These are phyloP conservation scores for Aplosporella prunicola DNA, from an alignment of 2,329 filamentous ascomycete genomes.

Conservation along the genomic window DNA sequence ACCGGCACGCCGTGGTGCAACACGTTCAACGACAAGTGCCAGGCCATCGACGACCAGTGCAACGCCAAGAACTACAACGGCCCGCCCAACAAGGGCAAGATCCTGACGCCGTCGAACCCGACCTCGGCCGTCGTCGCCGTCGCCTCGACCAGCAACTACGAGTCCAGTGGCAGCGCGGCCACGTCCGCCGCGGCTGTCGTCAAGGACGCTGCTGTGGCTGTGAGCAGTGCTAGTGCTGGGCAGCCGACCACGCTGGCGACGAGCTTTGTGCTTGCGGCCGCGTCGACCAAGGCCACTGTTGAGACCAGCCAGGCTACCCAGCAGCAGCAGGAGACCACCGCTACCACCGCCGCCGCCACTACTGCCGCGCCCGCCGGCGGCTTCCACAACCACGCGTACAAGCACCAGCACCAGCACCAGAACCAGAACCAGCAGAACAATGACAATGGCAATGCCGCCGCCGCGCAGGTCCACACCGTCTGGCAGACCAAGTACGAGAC, in stretches of 20 bases:
- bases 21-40: constrained; percentile 55
- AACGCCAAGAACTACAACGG: constrained; percentile 32
- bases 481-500: constrained; percentile 8
- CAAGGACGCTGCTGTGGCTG: too few relatives aligned
- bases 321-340: background rate
- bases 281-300: too few relatives aligned
- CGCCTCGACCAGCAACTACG: constrained; percentile 9
- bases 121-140: constrained; percentile 11
- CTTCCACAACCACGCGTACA: background rate
- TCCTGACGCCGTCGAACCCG: constrained; percentile 25
- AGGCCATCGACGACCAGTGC: constrained; percentile 33
- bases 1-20: constrained; percentile 50
- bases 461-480: constrained; percentile 1
- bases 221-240: too few relatives aligned
- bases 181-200: background rate
- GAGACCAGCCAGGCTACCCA: background rate
- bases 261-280: too few relatives aligned
- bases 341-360: constrained; percentile 1
- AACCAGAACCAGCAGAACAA: background rate
- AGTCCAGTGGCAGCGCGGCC: background rate
- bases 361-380: background rate
- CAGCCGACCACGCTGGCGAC: too few relatives aligned
- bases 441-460: background rate
- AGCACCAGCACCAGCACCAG: background rate
- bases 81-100: constrained; percentile 35